phyloP scores from a whole-genome alignment of 1,284 basidiomycete genomes.

The Rhodotorula sp. region DNA sequence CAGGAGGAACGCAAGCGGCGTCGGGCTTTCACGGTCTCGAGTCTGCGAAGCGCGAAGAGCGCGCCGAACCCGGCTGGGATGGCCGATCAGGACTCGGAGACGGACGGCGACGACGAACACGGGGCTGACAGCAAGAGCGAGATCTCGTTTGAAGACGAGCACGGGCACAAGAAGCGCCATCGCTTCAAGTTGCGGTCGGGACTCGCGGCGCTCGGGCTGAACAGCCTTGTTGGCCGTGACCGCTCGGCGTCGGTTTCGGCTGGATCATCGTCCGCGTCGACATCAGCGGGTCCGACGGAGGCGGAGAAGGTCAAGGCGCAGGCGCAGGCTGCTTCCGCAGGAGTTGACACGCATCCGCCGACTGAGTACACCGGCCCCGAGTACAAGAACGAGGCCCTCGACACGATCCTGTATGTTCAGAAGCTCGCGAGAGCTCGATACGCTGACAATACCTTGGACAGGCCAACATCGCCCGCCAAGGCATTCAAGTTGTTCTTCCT shows the following conservation, averaged over 20 bases:
- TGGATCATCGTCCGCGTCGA: not conserved
- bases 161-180: slow-evolving; percentile 32
- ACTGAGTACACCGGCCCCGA: slow-evolving; percentile 33
- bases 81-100: not conserved
- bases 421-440: no score
- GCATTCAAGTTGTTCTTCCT: slow-evolving; percentile 94
- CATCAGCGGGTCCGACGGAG: slow-evolving; percentile 13
- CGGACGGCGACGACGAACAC: slow-evolving; percentile 4
- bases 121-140: slow-evolving; percentile 26
- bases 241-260: not conserved
- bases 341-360: slow-evolving; percentile 15
- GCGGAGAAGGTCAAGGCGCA: slow-evolving; percentile 36
- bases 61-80: no score
- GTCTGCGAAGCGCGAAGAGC: no score
- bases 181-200: slow-evolving; percentile 21
- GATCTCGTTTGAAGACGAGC: slow-evolving; percentile 41
- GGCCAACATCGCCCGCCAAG: slow-evolving; percentile 83
- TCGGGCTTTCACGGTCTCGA: not conserved
- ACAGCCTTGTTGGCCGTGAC: not conserved
- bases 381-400: slow-evolving; percentile 35
- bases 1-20: slow-evolving; percentile 11
- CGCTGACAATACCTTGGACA: no score
- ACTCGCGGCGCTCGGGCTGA: not conserved
- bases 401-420: slow-evolving; percentile 51
- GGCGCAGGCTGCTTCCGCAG: slow-evolving; percentile 8